Base-by-base conservation (phyloP, 1,284 basidiomycete genomes). In the Leccinum brunneo-olivaceum region DNA sequence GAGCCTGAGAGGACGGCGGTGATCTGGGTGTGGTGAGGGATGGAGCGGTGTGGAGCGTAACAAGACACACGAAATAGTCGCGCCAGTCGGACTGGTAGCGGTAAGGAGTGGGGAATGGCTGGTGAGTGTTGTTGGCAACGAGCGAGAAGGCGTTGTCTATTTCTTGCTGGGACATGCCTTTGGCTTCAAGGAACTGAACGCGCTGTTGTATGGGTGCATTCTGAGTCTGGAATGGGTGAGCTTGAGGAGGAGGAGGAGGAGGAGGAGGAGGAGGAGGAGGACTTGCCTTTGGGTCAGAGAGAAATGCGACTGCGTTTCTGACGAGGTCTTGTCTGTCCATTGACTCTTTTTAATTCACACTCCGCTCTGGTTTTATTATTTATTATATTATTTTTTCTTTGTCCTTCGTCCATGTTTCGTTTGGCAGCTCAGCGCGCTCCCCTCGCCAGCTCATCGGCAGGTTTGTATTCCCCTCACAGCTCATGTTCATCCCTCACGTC, bases 111-210 rank as follows among this genome's bases (percentile, higher is more conserved):
- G 55, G 50, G 56, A 70, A 70, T 4, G 60, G 53, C 11, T 10
- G 61, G 56, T 38, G 54, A 61, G 55, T 51, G 43, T 63, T 64
- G 45, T 58, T 52, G 16, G 74, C 66, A 0, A 77, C 76, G 58
- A 81, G 83, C 48, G 76, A 73, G 53, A 98, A 66, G 5, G 92
- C 95, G 44, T 82, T 73, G 63, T 97, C 90, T 50, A 98, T 94
- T 67, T 98, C 95, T 11, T 73, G 62, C 14, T 76, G 74, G 0
- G 81, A 85, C 20, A 98, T 71, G 2, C 95, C 95, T 64, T 98
- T 98, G 5, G 90, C 86, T 60, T 97, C 88, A 19, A 98, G 77
- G 69, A 98, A 98, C 57, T 90, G 84, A 40, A 98, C 78, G 39
- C 90, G 79, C 62, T 95, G 90, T 5, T 85, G 76, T 25, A 97